A percentile compares a stretch with the other conserved stretches of the same genome.
Evolutionary conservation across 2,329 filamentous ascomycete genomes (phyloP).

Genomic region (Ramichloridium luteum): DNA sequence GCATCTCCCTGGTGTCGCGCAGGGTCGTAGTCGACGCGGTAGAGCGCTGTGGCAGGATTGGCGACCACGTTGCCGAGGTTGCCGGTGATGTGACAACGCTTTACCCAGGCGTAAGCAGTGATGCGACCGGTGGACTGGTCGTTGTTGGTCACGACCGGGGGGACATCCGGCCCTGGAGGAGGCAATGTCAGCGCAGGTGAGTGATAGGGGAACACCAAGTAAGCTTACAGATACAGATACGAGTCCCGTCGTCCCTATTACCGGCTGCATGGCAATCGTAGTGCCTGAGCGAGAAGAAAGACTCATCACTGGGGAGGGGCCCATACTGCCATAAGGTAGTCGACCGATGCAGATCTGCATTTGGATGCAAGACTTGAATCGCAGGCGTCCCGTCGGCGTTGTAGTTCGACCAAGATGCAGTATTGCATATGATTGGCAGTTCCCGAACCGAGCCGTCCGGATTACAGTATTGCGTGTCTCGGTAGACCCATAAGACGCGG

Average conservation of each 20-base stretch:
- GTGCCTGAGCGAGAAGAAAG: slow-evolving; percentile 8
- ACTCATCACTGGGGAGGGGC: slow-evolving; percentile 6
- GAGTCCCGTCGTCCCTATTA: slow-evolving; percentile 7
- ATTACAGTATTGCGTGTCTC: slow-evolving; percentile 10
- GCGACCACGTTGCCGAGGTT: slow-evolving; percentile 6
- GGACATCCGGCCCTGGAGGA: slow-evolving; percentile 3
- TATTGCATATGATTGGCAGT: slow-evolving; percentile 12
- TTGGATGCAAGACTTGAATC: slow-evolving; percentile 4
- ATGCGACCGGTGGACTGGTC: slow-evolving; percentile 6
- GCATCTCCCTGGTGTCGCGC: slow-evolving; percentile 5
- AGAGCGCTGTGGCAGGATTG: slow-evolving; percentile 9
- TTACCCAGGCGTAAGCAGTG: slow-evolving; percentile 13
- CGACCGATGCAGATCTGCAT: slow-evolving; percentile 5
- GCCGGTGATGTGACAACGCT: slow-evolving; percentile 8
- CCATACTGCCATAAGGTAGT: slow-evolving; percentile 9
- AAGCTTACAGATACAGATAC: slow-evolving; percentile 7
- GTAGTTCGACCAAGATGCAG: slow-evolving; percentile 11
- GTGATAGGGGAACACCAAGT: background rate
- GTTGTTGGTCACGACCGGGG: slow-evolving; percentile 8
- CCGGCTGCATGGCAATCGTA: slow-evolving; percentile 6
- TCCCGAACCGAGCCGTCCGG: slow-evolving; percentile 8
- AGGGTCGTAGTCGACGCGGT: slow-evolving; percentile 7
- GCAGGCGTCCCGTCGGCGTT: slow-evolving; percentile 8
- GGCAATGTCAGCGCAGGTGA: background rate
- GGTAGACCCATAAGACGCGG: slow-evolving; percentile 11